Base-by-base conservation (phyloP, 2,329 filamentous ascomycete genomes). In the Fusarium globosum region DNA sequence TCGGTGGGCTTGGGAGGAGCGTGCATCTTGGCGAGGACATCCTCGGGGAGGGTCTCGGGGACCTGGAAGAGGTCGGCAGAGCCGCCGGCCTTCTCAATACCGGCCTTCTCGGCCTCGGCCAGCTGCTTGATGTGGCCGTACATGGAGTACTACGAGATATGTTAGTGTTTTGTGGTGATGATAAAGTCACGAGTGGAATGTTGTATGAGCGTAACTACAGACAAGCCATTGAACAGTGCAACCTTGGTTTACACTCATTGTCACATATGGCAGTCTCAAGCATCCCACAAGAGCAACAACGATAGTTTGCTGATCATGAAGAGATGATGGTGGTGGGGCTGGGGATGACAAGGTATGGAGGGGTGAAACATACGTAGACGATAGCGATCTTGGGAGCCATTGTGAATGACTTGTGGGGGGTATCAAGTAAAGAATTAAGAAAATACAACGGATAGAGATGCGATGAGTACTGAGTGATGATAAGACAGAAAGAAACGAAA, bases 331-430 rank as follows among this genome's bases (percentile, higher is more conserved):
- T 60, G 46, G 51, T 12, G 64, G 61, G 55, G 56, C 26, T 58
- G 38, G 28, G 23, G 43, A 63, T 16, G 23, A 49, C 57, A 56
- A 68, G 45, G 49, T 43, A 58, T 64, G 46, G 55, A 60, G 55
- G 61, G 69, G 53, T 59, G 51, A 4, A 65, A 89, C 93, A 78
- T 88, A 95, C 93, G 84, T 91, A 97, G 83, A 97, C 90, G 85
- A 97, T 96, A 79, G 95, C 95, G 81, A 97, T 90, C 88, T 94
- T 97, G 83, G 94, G 93, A 86, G 93, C 94, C 94, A 97, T 97
- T 80, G 79, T 88, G 87, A 71, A 59, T 71, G 64, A 69, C 68
- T 38, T 59, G 30, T 49, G 56, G 38, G 42, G 65, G 70, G 65
- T 62, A 73, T 66, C 68, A 65, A 65, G 64, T 66, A 63, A 52